phyloP scores from a whole-genome alignment of 352 stramenopile genomes.

The Phytophthora syringae region DNA sequence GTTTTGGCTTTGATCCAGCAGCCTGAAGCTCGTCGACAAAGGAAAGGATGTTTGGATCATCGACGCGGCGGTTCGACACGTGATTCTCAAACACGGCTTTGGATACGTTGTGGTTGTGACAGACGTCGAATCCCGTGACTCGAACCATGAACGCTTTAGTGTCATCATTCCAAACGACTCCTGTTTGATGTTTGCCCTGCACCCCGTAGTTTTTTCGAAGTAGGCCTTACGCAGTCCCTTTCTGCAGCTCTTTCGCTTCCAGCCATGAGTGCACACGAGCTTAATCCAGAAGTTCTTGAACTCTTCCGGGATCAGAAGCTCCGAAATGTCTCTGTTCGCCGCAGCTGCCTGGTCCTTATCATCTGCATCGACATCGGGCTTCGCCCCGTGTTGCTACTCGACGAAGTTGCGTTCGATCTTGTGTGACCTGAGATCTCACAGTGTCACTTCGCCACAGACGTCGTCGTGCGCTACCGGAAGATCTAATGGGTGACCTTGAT shows the following conservation, averaged over 20 bases:
- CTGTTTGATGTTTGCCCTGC: constrained; percentile 13
- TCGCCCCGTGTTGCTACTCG: background rate
- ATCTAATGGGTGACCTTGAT: constrained; percentile 5
- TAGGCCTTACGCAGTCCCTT: constrained; percentile 6
- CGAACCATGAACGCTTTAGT: constrained; percentile 5
- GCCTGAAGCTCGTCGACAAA: constrained; percentile 11
- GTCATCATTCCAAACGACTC: constrained; percentile 10
- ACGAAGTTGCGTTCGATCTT: too few relatives aligned
- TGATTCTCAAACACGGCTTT: constrained; percentile 7
- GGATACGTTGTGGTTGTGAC: constrained; percentile 3
- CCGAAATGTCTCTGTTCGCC: too few relatives aligned
- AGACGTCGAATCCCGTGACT: constrained; percentile 2
- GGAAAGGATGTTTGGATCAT: background rate
- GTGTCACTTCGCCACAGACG: constrained; percentile 1
- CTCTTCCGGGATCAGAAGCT: background rate
- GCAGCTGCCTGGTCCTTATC: background rate
- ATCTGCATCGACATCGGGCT: background rate
- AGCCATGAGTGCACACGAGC: constrained; percentile 13
- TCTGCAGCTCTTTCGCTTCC: constrained; percentile 9
- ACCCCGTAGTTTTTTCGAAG: constrained; percentile 6
- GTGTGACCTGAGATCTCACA: background rate
- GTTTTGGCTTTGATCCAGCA: constrained; percentile 1
- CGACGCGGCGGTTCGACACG: background rate
- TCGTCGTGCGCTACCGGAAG: constrained; percentile 1
- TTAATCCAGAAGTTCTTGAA: constrained; percentile 25